Evolutionary conservation across 2,329 filamentous ascomycete genomes (phyloP).

Genomic region (Ceratocystis colombiana): DNA sequence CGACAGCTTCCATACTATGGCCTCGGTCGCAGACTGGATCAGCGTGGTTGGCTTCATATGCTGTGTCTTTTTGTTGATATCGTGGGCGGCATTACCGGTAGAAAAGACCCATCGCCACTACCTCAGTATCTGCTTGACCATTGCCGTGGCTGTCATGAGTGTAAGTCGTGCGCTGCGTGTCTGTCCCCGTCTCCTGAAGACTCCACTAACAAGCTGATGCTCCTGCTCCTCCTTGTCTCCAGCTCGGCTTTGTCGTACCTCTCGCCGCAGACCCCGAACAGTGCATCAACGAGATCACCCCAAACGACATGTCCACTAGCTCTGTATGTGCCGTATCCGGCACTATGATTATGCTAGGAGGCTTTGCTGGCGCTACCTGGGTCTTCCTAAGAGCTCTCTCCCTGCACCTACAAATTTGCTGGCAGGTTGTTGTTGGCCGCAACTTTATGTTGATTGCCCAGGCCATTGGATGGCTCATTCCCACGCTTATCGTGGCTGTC

Average conservation of each 20-base stretch:
- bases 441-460: slow-evolving; percentile 84
- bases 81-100: slow-evolving; percentile 68
- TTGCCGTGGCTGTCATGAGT: slow-evolving; percentile 67
- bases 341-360: slow-evolving; percentile 73
- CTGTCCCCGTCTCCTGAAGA: slow-evolving; percentile 17
- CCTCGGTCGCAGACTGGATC: slow-evolving; percentile 66
- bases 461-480: slow-evolving; percentile 72
- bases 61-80: slow-evolving; percentile 65
- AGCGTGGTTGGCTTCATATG: slow-evolving; percentile 64
- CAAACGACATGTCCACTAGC: slow-evolving; percentile 78
- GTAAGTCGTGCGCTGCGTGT: slow-evolving; percentile 43
- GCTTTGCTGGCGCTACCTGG: slow-evolving; percentile 78
- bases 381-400: slow-evolving; percentile 81
- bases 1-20: slow-evolving; percentile 49
- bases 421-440: slow-evolving; percentile 81
- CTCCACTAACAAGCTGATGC: slow-evolving; percentile 10
- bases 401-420: slow-evolving; percentile 94
- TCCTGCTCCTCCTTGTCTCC: slow-evolving; percentile 4
- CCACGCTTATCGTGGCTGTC: slow-evolving; percentile 61
- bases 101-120: slow-evolving; percentile 91
- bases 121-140: slow-evolving; percentile 73
- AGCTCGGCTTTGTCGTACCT: slow-evolving; percentile 87
- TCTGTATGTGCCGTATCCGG: slow-evolving; percentile 80
- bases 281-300: slow-evolving; percentile 84
- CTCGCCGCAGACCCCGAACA: slow-evolving; percentile 66